These are phyloP conservation scores for Leccinum truebloodii DNA, from an alignment of 768 basidiomycete genomes.

Conservation along the genomic window DNA sequence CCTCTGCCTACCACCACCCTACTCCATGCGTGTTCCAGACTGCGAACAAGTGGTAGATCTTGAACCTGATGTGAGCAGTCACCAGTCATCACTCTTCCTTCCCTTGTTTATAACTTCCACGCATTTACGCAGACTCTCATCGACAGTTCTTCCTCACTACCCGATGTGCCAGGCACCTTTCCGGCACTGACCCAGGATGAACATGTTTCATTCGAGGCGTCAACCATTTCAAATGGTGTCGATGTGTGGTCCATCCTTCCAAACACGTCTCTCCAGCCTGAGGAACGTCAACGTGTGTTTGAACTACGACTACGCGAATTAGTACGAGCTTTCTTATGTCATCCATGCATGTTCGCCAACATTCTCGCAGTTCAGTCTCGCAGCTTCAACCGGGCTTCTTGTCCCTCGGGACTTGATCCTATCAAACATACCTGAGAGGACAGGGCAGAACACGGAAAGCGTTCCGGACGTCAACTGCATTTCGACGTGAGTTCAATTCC, in stretches of 20 bases:
- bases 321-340: neutral
- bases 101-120: neutral
- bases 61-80: neutral
- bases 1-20: neutral
- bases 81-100: too few species aligned
- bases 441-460: neutral
- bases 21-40: too few species aligned
- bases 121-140: too few species aligned
- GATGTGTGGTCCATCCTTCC: neutral
- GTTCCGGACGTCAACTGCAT: neutral
- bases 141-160: too few species aligned
- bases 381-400: neutral
- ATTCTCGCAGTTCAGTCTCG: neutral
- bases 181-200: neutral
- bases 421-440: neutral
- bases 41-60: neutral
- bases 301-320: neutral
- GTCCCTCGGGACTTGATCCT: neutral
- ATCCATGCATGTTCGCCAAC: too few species aligned
- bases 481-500: neutral
- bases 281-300: constrained; percentile 5
- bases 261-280: neutral
- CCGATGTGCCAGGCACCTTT: neutral
- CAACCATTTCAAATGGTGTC: neutral
- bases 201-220: neutral